Conservation (phyloP, 768 basidiomycete species). For the Phaffia australis region DNA sequence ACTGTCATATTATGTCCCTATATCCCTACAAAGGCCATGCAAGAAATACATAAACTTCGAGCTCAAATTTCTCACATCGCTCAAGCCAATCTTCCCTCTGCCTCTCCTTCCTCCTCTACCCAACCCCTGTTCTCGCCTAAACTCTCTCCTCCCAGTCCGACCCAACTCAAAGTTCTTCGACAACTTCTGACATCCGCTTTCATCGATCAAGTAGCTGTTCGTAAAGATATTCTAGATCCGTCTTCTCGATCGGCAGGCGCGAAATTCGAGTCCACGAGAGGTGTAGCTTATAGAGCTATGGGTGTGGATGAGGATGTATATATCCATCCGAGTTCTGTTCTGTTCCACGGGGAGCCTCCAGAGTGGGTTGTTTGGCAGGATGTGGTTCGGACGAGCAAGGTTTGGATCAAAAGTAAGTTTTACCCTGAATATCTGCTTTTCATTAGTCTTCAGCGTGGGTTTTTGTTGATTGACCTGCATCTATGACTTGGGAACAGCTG, state of each 20-base stretch:
- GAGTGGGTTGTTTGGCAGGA: constrained; percentile 80
- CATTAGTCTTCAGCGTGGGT: not conserved
- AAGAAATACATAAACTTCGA: constrained; percentile 92
- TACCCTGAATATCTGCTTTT: too few relatives aligned
- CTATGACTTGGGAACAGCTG: constrained; percentile 42
- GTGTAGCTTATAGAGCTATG: constrained; percentile 70
- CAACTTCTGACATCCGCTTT: constrained; percentile 81
- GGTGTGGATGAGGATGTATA: constrained; percentile 73
- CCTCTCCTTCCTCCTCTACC: constrained; percentile 1
- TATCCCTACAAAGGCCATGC: constrained; percentile 63
- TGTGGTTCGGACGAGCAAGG: constrained; percentile 58
- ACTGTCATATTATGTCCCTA: not conserved
- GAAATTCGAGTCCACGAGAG: constrained; percentile 63
- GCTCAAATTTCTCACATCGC: constrained; percentile 80
- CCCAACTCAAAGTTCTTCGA: constrained; percentile 73
- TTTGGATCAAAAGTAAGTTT: constrained; percentile 66
- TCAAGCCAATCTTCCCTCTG: constrained; percentile 50
- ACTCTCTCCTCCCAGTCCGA: constrained; percentile 62
- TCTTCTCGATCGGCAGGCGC: constrained; percentile 47
- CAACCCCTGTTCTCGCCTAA: constrained; percentile 48
- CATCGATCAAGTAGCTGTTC: constrained; percentile 87
- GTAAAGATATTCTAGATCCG: constrained; percentile 67
- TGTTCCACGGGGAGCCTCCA: constrained; percentile 59
- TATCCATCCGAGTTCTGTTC: constrained; percentile 78
- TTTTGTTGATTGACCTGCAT: not conserved